A percentile compares a stretch with the other conserved stretches of the same genome.
Conservation (phyloP, 345 rosid genomes). For the Nasturtium officinale region DNA sequence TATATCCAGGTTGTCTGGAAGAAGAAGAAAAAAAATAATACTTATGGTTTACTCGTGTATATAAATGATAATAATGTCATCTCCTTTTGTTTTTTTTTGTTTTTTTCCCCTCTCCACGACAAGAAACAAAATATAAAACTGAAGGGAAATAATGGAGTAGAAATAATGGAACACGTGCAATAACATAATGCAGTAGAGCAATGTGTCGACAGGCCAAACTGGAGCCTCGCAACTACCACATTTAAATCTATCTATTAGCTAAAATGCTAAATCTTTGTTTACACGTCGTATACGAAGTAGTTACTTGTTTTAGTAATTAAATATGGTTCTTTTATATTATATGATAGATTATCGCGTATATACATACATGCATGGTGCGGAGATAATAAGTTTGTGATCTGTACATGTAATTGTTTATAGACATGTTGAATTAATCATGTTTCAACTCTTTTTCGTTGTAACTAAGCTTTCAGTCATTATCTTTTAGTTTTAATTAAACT, state of each 20-base stretch:
- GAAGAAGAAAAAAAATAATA: background rate
- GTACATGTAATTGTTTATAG: background rate
- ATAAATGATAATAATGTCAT: conserved; percentile 13
- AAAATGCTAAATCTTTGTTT: conserved; percentile 28
- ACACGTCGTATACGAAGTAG: background rate
- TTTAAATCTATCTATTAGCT: conserved; percentile 34
- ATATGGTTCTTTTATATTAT: background rate
- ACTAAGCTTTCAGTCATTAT: background rate
- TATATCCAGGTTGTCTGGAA: conserved; percentile 27
- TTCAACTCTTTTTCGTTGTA: background rate
- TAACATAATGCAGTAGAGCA: conserved; percentile 42
- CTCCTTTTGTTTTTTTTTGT: background rate
- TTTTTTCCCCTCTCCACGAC: conserved; percentile 19
- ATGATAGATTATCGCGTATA: background rate
- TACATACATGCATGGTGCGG: conserved; percentile 6
- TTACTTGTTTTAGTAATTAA: background rate
- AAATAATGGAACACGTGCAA: conserved; percentile 45
- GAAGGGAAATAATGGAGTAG: conserved; percentile 34
- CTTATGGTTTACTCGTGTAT: background rate
- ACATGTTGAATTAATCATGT: background rate
- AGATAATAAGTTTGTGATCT: background rate
- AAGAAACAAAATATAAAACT: conserved; percentile 22
- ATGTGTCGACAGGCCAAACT: conserved; percentile 43
- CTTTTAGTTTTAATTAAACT: background rate
- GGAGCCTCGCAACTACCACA: conserved; percentile 40